phyloP scores from a whole-genome alignment of 2,329 filamentous ascomycete genomes.

The Calonectria hawksworthii region DNA sequence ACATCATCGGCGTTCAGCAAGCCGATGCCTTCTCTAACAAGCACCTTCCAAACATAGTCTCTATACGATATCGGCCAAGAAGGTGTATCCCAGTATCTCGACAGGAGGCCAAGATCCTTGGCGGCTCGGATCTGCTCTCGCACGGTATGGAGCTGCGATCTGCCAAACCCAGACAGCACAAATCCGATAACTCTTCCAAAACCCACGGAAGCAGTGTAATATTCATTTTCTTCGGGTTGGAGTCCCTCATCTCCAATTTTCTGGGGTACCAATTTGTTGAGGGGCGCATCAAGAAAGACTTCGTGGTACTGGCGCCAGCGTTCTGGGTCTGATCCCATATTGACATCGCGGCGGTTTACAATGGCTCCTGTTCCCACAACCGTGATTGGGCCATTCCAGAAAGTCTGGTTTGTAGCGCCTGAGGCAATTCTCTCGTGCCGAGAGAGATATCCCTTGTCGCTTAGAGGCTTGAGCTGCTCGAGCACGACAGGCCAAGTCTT shows the following conservation, averaged over 20 bases:
- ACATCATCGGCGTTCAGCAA: slow-evolving; percentile 75
- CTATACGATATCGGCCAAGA: slow-evolving; percentile 69
- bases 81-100: slow-evolving; percentile 72
- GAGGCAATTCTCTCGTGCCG: slow-evolving; percentile 59
- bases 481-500: slow-evolving; percentile 45
- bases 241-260: slow-evolving; percentile 7
- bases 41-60: slow-evolving; percentile 69
- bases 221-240: slow-evolving; percentile 59
- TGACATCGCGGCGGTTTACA: slow-evolving; percentile 35
- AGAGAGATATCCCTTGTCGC: slow-evolving; percentile 68
- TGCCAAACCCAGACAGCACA: slow-evolving; percentile 53
- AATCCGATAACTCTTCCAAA: slow-evolving; percentile 67
- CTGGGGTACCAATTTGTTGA: slow-evolving; percentile 54
- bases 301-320: slow-evolving; percentile 57
- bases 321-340: slow-evolving; percentile 27
- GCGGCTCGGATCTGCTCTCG: slow-evolving; percentile 61
- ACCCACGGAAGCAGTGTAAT: slow-evolving; percentile 74
- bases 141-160: slow-evolving; percentile 57
- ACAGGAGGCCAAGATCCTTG: slow-evolving; percentile 65
- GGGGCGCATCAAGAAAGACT: slow-evolving; percentile 76
- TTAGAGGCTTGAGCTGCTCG: slow-evolving; percentile 66
- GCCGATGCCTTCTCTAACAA: slow-evolving; percentile 69
- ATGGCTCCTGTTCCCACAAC: slow-evolving; percentile 76
- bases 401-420: slow-evolving; percentile 55
- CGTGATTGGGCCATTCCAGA: slow-evolving; percentile 67